phyloP scores from a whole-genome alignment of 352 stramenopile genomes.

The Globisporangium megalacanthum region DNA sequence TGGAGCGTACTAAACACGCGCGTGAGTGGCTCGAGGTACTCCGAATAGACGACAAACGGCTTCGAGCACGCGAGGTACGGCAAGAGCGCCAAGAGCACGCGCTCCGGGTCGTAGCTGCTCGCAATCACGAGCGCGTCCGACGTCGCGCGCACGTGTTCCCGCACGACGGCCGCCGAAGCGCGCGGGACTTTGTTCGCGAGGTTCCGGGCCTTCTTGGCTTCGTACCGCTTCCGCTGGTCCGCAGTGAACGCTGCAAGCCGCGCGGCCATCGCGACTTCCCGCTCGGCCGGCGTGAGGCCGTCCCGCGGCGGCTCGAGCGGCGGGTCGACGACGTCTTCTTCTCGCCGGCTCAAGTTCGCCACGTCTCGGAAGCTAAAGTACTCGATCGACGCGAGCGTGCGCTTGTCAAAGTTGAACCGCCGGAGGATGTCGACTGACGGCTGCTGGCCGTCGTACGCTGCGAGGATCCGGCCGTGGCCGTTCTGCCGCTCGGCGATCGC shows the following conservation, averaged over 20 bases:
- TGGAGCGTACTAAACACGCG: slow-evolving; percentile 86
- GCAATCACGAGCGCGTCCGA: slow-evolving; percentile 89
- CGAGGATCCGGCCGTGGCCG: slow-evolving; percentile 66
- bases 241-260: slow-evolving; percentile 81
- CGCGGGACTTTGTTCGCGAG: slow-evolving; percentile 74
- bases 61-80: slow-evolving; percentile 88
- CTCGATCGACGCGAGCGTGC: slow-evolving; percentile 67
- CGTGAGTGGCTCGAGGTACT: slow-evolving; percentile 92
- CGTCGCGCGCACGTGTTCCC: slow-evolving; percentile 61
- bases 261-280: slow-evolving; percentile 54
- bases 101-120: slow-evolving; percentile 86
- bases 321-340: slow-evolving; percentile 45
- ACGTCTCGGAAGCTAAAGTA: slow-evolving; percentile 70
- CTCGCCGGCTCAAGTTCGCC: slow-evolving; percentile 32
- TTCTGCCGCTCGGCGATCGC: slow-evolving; percentile 81
- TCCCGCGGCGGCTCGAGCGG: slow-evolving; percentile 37
- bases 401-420: slow-evolving; percentile 85
- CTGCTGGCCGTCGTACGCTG: slow-evolving; percentile 71
- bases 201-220: slow-evolving; percentile 72
- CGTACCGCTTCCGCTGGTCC: slow-evolving; percentile 71
- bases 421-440: slow-evolving; percentile 68
- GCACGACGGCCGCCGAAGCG: slow-evolving; percentile 58
- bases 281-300: slow-evolving; percentile 53
- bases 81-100: slow-evolving; percentile 81
- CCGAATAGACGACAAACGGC: slow-evolving; percentile 95